Conservation (phyloP, 2,329 filamentous ascomycete genomes). For the Hypoxylon sp. region DNA sequence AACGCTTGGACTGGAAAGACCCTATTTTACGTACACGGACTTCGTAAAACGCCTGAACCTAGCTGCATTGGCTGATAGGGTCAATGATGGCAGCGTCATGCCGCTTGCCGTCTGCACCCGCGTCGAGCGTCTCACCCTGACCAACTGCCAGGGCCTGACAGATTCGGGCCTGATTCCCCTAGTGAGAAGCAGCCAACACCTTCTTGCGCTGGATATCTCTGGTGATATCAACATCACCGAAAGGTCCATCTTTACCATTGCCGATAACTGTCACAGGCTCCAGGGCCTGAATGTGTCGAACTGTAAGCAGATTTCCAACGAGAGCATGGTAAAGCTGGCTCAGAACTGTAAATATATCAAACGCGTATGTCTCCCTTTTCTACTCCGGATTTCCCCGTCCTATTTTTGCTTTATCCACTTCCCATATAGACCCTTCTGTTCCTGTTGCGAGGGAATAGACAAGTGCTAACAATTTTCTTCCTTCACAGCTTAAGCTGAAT, state of each 20-base stretch:
- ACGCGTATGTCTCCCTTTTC: slow-evolving; percentile 66
- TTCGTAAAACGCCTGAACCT: slow-evolving; percentile 94
- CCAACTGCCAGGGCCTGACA: slow-evolving; percentile 86
- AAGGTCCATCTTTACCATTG: slow-evolving; percentile 67
- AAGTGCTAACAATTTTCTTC: neutral
- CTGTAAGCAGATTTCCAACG: slow-evolving; percentile 86
- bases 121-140: slow-evolving; percentile 91
- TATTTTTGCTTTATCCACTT: neutral
- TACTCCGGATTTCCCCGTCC: neutral
- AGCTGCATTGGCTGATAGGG: slow-evolving; percentile 76
- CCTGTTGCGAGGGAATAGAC: neutral
- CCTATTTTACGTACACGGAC: slow-evolving; percentile 89
- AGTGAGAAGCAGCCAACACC: slow-evolving; percentile 79
- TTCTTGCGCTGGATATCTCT: slow-evolving; percentile 92
- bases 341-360: slow-evolving; percentile 88
- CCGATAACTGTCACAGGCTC: slow-evolving; percentile 82
- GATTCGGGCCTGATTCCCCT: slow-evolving; percentile 85
- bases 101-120: slow-evolving; percentile 87
- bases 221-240: slow-evolving; percentile 72
- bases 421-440: slow-evolving; percentile 28
- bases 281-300: slow-evolving; percentile 94
- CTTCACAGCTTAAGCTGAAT: slow-evolving; percentile 85
- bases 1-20: slow-evolving; percentile 77
- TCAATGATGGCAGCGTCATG: slow-evolving; percentile 90
- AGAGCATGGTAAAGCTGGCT: slow-evolving; percentile 84